These are phyloP conservation scores for Scedosporium boydii DNA, from an alignment of 2,329 filamentous ascomycete genomes.

Conservation along the genomic window DNA sequence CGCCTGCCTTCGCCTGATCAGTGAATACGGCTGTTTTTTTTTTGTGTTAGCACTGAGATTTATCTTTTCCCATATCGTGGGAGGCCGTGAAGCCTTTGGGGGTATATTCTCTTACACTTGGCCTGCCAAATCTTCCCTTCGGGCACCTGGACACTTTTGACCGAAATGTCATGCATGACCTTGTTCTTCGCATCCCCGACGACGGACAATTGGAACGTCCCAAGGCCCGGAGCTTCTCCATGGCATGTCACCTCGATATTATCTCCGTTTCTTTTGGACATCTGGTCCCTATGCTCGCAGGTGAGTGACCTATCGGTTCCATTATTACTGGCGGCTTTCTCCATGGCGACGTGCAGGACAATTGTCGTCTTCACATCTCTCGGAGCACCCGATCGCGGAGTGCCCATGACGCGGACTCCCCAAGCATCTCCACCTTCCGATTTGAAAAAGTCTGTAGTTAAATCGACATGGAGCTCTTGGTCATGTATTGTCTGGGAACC, in stretches of 20 bases:
- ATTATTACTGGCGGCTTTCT: too few species aligned
- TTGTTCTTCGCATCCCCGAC: constrained; percentile 50
- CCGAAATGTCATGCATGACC: constrained; percentile 63
- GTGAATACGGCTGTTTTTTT: constrained; percentile 41
- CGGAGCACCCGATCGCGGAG: constrained; percentile 59
- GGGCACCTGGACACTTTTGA: constrained; percentile 60
- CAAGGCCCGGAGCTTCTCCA: too few species aligned
- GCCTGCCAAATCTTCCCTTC: constrained; percentile 73
- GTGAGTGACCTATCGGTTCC: too few species aligned
- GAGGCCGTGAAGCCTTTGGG: too few species aligned
- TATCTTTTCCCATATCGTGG: too few species aligned
- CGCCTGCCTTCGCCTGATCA: constrained; percentile 40
- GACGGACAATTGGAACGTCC: constrained; percentile 14
- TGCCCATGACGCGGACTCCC: constrained; percentile 80
- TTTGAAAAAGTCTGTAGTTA: constrained; percentile 92
- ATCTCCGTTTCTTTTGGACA: too few species aligned
- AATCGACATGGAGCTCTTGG: constrained; percentile 74
- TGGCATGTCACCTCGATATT: too few species aligned
- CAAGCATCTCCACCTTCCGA: constrained; percentile 87
- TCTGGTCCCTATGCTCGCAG: too few species aligned
- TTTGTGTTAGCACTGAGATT: neutral
- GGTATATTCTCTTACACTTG: constrained; percentile 33
- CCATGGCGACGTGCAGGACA: too few species aligned
- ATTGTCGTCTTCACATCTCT: constrained; percentile 28
- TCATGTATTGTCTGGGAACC: constrained; percentile 89